A percentile compares a stretch with the other conserved stretches of the same genome.
Evolutionary conservation across 257 asterid species (phyloP).

Genomic region (Plantago ovata): DNA sequence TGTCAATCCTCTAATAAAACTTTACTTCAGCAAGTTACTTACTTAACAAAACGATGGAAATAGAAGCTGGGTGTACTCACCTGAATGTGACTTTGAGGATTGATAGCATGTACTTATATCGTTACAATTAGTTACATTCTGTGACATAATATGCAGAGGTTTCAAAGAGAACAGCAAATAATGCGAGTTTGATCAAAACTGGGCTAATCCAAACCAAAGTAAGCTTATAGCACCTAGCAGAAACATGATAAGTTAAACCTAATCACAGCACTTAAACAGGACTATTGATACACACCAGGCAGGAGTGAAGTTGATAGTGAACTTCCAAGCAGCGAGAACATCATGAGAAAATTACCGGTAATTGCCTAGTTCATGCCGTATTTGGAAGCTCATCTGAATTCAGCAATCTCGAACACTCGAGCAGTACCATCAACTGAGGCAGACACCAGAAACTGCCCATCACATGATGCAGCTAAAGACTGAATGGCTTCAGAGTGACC

Average conservation of each 20-base stretch:
- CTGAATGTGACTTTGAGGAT: too few species aligned
- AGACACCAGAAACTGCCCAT: slow-evolving; percentile 61
- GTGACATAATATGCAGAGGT: too few species aligned
- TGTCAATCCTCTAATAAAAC: too few species aligned
- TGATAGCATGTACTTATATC: too few species aligned
- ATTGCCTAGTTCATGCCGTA: too few species aligned
- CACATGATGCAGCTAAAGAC: slow-evolving; percentile 47
- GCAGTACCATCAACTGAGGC: slow-evolving; percentile 72
- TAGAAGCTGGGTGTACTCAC: too few species aligned
- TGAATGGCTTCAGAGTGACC: slow-evolving; percentile 76
- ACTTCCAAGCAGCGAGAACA: background rate
- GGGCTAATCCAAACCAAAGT: background rate
- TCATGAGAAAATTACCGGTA: too few species aligned
- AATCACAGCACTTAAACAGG: background rate
- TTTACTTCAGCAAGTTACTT: too few species aligned
- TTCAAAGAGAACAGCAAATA: too few species aligned
- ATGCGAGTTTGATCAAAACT: background rate
- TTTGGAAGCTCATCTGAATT: slow-evolving; percentile 22
- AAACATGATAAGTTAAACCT: background rate
- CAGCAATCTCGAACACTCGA: slow-evolving; percentile 76
- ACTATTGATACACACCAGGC: background rate
- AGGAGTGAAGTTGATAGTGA: background rate
- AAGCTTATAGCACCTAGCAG: background rate
- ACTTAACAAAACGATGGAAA: too few species aligned
- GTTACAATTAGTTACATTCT: too few species aligned